Evolutionary conservation across 176 grass and related monocot genomes (phyloP).

Genomic region (Urochloa ruziziensis): DNA sequence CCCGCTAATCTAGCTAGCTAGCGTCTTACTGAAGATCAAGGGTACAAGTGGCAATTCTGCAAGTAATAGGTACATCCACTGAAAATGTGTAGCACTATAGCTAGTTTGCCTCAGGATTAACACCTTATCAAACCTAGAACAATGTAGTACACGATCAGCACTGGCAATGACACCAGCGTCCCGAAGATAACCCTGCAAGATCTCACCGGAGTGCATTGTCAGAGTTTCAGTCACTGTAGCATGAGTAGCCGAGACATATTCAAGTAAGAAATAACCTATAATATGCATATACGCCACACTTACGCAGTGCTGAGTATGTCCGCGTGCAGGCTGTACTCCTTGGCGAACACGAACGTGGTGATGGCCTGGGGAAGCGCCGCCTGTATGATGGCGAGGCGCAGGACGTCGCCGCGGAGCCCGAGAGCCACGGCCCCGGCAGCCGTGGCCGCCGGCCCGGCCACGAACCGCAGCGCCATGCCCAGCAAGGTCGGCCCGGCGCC

Average conservation of each 20-base stretch:
- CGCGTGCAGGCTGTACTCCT: slow-evolving; percentile 75
- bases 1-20: neutral
- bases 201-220: neutral
- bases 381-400: slow-evolving; percentile 77
- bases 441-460: slow-evolving; percentile 56
- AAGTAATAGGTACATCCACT: neutral
- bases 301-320: slow-evolving; percentile 80
- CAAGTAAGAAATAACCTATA: neutral
- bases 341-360: slow-evolving; percentile 72
- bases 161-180: slow-evolving; percentile 66
- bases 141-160: slow-evolving; percentile 59
- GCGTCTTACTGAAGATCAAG: neutral
- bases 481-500: slow-evolving; percentile 45
- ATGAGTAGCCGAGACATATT: neutral
- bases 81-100: neutral
- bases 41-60: neutral
- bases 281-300: slow-evolving; percentile 6
- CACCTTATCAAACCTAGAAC: slow-evolving; percentile 55
- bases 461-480: slow-evolving; percentile 68
- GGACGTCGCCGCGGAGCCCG: slow-evolving; percentile 60
- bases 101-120: neutral
- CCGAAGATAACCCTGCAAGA: slow-evolving; percentile 79
- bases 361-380: slow-evolving; percentile 80
- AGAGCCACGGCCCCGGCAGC: slow-evolving; percentile 45
- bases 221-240: neutral